These are phyloP conservation scores for Setaria italica DNA, from an alignment of 202 grass and related monocot genomes.

Conservation along the genomic window DNA sequence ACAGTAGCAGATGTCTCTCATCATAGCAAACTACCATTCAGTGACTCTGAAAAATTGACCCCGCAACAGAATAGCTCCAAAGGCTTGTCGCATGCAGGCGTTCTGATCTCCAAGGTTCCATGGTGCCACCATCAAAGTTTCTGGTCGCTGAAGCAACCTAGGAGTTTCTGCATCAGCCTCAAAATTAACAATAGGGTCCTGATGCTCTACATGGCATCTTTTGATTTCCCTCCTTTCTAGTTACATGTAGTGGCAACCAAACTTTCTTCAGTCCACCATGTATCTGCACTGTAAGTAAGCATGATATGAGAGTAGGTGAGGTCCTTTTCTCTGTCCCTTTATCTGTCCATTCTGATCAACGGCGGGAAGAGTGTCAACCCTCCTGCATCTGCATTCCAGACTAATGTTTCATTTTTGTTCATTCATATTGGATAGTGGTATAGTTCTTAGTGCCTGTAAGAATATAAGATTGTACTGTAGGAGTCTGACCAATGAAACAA, in stretches of 20 bases:
- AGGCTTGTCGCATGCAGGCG: background rate
- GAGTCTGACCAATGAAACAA: constrained; percentile 39
- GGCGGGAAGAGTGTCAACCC: constrained; percentile 31
- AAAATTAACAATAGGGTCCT: constrained; percentile 34
- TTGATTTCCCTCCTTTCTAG: constrained; percentile 35
- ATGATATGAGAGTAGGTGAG: constrained; percentile 40
- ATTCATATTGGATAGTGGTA: constrained; percentile 31
- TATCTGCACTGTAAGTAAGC: constrained; percentile 54
- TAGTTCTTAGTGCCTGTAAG: constrained; percentile 48
- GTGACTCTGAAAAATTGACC: constrained; percentile 24
- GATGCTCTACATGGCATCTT: constrained; percentile 19
- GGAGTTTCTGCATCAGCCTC: background rate
- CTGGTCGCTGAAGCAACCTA: constrained; percentile 28
- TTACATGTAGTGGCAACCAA: constrained; percentile 29
- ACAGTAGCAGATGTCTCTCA: constrained; percentile 18
- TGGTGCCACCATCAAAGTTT: background rate
- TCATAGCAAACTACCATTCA: constrained; percentile 26
- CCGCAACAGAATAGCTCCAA: constrained; percentile 35
- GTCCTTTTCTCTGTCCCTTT: background rate
- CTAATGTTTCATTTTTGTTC: constrained; percentile 30
- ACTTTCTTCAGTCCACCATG: constrained; percentile 7
- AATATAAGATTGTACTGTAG: constrained; percentile 52
- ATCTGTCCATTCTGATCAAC: constrained; percentile 26
- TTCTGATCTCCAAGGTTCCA: constrained; percentile 31
- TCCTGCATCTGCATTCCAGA: constrained; percentile 23